phyloP scores from a whole-genome alignment of 148 eudicot genomes.

The Limonium bicolor region DNA sequence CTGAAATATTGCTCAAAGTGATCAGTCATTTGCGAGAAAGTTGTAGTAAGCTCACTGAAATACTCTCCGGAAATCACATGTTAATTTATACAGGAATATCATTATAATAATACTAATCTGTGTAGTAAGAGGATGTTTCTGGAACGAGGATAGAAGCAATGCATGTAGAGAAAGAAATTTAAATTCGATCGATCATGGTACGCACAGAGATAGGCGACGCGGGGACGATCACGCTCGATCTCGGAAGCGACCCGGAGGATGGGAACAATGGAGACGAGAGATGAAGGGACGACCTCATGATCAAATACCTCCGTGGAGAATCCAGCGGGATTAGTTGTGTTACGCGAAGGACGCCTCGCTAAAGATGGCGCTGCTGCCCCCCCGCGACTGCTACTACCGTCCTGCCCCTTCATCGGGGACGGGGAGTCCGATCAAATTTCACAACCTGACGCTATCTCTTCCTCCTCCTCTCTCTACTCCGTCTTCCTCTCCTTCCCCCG shows the following conservation, averaged over 20 bases:
- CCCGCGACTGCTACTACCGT: not conserved
- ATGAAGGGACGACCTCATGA: slow-evolving; percentile 84
- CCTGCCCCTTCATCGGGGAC: too few species aligned
- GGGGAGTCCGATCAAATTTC: too few species aligned
- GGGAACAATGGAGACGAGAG: slow-evolving; percentile 61
- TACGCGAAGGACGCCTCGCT: slow-evolving; percentile 3
- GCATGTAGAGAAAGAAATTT: too few species aligned
- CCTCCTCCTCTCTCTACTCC: too few species aligned
- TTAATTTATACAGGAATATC: too few species aligned
- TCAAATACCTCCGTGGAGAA: slow-evolving; percentile 82
- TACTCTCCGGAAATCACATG: too few species aligned
- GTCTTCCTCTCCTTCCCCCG: too few species aligned
- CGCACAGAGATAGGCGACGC: slow-evolving; percentile 90
- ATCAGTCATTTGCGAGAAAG: not conserved
- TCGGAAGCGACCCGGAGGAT: slow-evolving; percentile 86
- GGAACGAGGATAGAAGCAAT: not conserved
- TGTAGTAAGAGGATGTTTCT: not conserved
- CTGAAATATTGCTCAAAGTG: not conserved
- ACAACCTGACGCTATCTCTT: too few species aligned
- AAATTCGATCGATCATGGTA: not conserved
- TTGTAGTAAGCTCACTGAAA: not conserved
- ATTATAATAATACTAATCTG: too few species aligned
- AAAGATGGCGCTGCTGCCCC: not conserved
- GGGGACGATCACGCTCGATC: slow-evolving; percentile 72
- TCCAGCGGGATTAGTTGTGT: slow-evolving; percentile 13